Percentiles rank a stretch among this genome's conserved stretches.
phyloP scores from a whole-genome alignment of 805 yeast species.

The Saturnispora sekii region DNA sequence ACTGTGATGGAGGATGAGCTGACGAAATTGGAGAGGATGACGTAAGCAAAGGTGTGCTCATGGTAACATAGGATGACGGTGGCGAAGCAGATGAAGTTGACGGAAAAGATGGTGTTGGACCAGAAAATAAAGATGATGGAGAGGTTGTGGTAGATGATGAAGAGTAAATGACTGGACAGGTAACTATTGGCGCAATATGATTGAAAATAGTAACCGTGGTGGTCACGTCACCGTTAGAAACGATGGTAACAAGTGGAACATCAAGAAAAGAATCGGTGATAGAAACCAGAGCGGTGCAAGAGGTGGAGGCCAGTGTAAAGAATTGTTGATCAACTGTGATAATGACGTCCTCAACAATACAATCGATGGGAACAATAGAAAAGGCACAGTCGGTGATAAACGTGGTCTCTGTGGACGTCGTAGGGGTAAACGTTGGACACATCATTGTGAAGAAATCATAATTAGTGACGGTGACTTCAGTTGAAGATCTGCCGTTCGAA shows the following conservation, averaged over 20 bases:
- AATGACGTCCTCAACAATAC: background rate
- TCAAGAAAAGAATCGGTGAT: constrained; percentile 9
- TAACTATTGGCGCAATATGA: constrained; percentile 6
- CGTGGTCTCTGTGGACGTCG: constrained; percentile 4
- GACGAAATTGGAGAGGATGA: constrained; percentile 24
- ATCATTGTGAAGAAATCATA: background rate
- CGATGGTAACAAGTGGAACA: background rate
- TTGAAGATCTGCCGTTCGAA: background rate
- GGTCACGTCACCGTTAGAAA: background rate
- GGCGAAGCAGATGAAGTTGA: constrained; percentile 4
- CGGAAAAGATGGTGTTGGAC: background rate
- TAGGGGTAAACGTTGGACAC: constrained; percentile 1
- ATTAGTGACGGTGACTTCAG: background rate
- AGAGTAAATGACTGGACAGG: background rate
- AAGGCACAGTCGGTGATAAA: background rate
- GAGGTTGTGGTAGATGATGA: background rate
- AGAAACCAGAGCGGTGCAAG: constrained; percentile 4
- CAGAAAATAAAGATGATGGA: background rate
- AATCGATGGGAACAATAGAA: background rate
- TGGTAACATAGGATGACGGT: background rate
- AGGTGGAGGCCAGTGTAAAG: constrained; percentile 1
- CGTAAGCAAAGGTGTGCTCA: constrained; percentile 13
- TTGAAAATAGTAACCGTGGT: constrained; percentile 5
- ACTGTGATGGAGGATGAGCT: background rate
- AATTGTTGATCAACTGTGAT: constrained; percentile 1